Evolutionary conservation across 2,329 filamentous ascomycete species (phyloP).

Genomic region (Ceratocystis smalleyi): DNA sequence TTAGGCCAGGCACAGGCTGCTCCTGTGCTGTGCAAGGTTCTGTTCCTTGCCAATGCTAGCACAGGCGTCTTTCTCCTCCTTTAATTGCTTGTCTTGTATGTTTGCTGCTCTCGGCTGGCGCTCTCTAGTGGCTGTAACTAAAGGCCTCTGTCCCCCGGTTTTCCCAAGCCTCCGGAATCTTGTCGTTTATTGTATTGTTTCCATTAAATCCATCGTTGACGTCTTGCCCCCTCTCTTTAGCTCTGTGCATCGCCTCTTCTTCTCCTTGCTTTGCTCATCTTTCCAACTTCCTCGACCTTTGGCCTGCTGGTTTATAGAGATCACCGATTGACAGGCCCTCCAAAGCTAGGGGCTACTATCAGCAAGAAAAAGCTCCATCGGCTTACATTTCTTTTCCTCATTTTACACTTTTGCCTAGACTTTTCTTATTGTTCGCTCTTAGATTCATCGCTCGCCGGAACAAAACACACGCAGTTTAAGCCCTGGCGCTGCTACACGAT

Average conservation of each 20-base stretch:
- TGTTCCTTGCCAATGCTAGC: neutral
- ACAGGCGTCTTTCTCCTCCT: neutral
- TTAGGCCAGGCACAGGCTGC: neutral
- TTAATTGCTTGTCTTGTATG: neutral
- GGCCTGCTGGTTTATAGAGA: too few relatives aligned
- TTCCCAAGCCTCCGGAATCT: slow-evolving; percentile 4
- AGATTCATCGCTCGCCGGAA: too few relatives aligned
- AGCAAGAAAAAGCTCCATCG: too few relatives aligned
- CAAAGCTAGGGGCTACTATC: too few relatives aligned
- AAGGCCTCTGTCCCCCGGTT: neutral
- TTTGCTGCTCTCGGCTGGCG: neutral
- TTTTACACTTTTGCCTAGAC: too few relatives aligned
- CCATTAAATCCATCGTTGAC: neutral
- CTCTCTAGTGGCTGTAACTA: neutral
- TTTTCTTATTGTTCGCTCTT: too few relatives aligned
- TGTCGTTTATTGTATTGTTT: neutral
- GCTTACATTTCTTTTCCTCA: too few relatives aligned
- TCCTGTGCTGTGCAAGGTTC: neutral
- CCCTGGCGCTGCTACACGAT: too few relatives aligned
- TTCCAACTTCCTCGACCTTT: too few relatives aligned
- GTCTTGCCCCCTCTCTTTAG: neutral
- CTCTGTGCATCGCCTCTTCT: neutral
- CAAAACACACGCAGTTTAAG: too few relatives aligned
- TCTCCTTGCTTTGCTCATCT: too few relatives aligned
- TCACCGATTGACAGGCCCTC: too few relatives aligned